Percentiles rank a stretch among this genome's conserved stretches.
phyloP scores from a whole-genome alignment of 2,329 filamentous ascomycete species.

The Alternaria rosae region DNA sequence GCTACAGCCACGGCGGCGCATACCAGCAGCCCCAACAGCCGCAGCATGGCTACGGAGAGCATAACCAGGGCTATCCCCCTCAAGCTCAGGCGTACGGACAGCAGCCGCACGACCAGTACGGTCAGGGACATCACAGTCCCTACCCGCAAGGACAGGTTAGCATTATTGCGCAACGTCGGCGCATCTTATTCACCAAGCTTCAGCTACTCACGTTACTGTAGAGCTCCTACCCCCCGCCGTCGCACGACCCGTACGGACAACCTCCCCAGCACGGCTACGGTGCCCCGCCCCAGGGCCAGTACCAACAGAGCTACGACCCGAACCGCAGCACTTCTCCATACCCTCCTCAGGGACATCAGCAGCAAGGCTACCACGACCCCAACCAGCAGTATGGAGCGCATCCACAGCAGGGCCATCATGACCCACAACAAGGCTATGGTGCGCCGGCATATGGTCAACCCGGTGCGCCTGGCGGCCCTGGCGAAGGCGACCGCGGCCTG shows the following conservation, averaged over 20 bases:
- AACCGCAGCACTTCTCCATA: slow-evolving; percentile 49
- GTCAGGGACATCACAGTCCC: slow-evolving; percentile 21
- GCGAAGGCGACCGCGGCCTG: slow-evolving; percentile 63
- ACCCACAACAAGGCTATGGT: slow-evolving; percentile 32
- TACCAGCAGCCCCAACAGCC: slow-evolving; percentile 22
- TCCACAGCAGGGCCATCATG: slow-evolving; percentile 20
- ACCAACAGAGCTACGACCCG: slow-evolving; percentile 45
- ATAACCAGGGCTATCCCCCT: slow-evolving; percentile 29
- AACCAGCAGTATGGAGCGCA: slow-evolving; percentile 31
- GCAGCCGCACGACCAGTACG: slow-evolving; percentile 39
- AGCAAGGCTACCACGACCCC: slow-evolving; percentile 28
- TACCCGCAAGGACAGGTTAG: slow-evolving; percentile 32
- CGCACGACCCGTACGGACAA: slow-evolving; percentile 39
- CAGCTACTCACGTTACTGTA: slow-evolving; percentile 24
- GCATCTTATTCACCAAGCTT: slow-evolving; percentile 2
- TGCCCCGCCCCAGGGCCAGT: slow-evolving; percentile 37
- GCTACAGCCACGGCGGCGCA: slow-evolving; percentile 34
- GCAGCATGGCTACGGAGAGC: slow-evolving; percentile 34
- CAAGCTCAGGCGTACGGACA: slow-evolving; percentile 37
- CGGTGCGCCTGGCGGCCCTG: slow-evolving; percentile 40
- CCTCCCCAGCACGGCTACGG: slow-evolving; percentile 37
- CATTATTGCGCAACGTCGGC: slow-evolving; percentile 16
- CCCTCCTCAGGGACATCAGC: slow-evolving; percentile 39
- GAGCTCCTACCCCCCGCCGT: slow-evolving; percentile 39
- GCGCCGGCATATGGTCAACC: slow-evolving; percentile 52